Conservation (phyloP, 2,329 filamentous ascomycete genomes). For the Botrytis hyacinthi region DNA sequence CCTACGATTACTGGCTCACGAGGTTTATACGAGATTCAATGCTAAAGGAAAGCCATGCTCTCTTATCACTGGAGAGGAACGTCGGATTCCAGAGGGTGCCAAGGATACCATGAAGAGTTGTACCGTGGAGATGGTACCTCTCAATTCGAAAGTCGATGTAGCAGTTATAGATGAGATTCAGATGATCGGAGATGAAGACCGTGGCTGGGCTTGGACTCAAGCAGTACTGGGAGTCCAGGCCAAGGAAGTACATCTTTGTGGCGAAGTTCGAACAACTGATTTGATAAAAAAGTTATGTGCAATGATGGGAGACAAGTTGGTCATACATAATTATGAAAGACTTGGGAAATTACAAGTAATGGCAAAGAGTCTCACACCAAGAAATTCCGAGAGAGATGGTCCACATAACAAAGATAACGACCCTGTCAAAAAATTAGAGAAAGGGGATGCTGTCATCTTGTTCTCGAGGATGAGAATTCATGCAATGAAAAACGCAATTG, state of each 20-base stretch:
- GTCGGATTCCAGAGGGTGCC: slow-evolving; percentile 61
- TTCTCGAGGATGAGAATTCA: slow-evolving; percentile 86
- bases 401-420: slow-evolving; percentile 43
- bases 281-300: slow-evolving; percentile 76
- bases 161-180: slow-evolving; percentile 98
- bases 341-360: slow-evolving; percentile 74
- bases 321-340: slow-evolving; percentile 80
- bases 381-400: background rate
- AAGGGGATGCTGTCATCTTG: slow-evolving; percentile 86
- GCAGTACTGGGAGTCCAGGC: slow-evolving; percentile 85
- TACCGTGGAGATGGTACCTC: slow-evolving; percentile 85
- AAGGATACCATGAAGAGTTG: slow-evolving; percentile 70
- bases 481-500: slow-evolving; percentile 73
- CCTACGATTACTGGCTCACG: slow-evolving; percentile 82
- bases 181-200: slow-evolving; percentile 79
- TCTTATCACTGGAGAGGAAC: slow-evolving; percentile 88
- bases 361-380: slow-evolving; percentile 45
- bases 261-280: slow-evolving; percentile 78
- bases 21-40: slow-evolving; percentile 85
- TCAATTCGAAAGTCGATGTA: slow-evolving; percentile 61
- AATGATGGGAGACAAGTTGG: slow-evolving; percentile 75
- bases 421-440: slow-evolving; percentile 44
- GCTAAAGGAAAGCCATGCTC: slow-evolving; percentile 75
- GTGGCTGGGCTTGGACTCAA: slow-evolving; percentile 93
- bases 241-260: slow-evolving; percentile 88